Evolutionary conservation across 2,329 filamentous ascomycete genomes (phyloP).

Genomic region (Scopulariopsis brevicaulis): DNA sequence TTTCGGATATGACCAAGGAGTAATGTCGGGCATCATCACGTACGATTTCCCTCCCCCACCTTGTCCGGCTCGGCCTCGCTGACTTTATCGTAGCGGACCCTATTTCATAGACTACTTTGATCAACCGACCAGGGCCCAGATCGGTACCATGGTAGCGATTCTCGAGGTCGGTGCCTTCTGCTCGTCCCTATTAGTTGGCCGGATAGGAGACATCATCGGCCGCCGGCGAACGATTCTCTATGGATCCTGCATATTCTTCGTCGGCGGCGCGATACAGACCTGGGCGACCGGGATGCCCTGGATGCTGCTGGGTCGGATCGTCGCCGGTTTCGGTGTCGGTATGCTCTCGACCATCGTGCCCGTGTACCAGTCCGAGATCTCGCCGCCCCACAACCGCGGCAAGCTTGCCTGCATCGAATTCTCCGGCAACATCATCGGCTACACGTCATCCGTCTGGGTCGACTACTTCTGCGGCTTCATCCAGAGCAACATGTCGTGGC

Average conservation of each 20-base stretch:
- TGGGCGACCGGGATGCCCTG: constrained; percentile 74
- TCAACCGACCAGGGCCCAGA: constrained; percentile 73
- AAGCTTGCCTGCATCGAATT: constrained; percentile 97
- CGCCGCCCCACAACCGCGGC: constrained; percentile 88
- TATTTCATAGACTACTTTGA: constrained; percentile 90
- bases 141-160: constrained; percentile 97
- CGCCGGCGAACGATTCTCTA: constrained; percentile 85
- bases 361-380: constrained; percentile 91
- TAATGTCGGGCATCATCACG: constrained; percentile 69
- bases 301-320: constrained; percentile 76
- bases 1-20: constrained; percentile 83
- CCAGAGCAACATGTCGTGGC: constrained; percentile 76
- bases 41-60: constrained; percentile 25
- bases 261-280: constrained; percentile 77
- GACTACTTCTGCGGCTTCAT: constrained; percentile 97
- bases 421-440: constrained; percentile 91
- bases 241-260: constrained; percentile 77
- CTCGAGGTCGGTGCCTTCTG: constrained; percentile 89
- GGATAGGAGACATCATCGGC: constrained; percentile 84
- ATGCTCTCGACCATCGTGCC: constrained; percentile 86
- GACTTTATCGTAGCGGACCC: constrained; percentile 46
- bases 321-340: constrained; percentile 79
- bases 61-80: background rate
- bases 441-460: constrained; percentile 95
- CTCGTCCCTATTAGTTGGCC: constrained; percentile 75